Evolutionary conservation across 371 early-diverging fungal species (phyloP), one percentile per base, ranked within the genome.

Genomic region (Mortierella sp.): DNA sequence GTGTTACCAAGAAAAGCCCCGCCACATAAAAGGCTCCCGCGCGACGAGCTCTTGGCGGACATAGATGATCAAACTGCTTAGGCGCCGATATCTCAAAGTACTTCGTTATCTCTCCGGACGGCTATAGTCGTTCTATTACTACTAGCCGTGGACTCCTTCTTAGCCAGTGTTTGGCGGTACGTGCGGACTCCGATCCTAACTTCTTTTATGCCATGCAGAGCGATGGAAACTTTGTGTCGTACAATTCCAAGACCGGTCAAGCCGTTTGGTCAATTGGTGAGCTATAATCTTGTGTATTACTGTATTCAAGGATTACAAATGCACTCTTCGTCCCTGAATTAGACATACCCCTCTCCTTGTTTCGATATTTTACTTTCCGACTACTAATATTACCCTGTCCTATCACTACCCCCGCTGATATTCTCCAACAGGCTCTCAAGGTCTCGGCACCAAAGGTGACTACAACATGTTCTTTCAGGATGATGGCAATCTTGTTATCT

Each of bases 401-500:
- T n/a, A n/a, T n/a, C n/a, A n/a, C n/a, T n/a, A n/a, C n/a, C n/a
- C n/a, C n/a, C n/a, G n/a, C n/a, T n/a, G n/a, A n/a, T n/a, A n/a
- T n/a, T n/a, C n/a, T n/a, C n/a, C n/a, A n/a, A 77, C 77, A 77
- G 3, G 11, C 0, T 77, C 77, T 57, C 24, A 31, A n/a, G 77
- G 77, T 2, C 55, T 19, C 13, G 77, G 77, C 45, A 71, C 72
- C 4, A n/a, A 42, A 55, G 77, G 77, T 58, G 58, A 16, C 9
- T 77, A 77, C 70, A 71, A 5, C 58, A 71, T 77, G n/a, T 16
- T 45, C 21, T 77, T 77, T 55, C 77, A 77, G 57, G 9, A n/a
- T 0, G 77, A 77, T 13, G 77, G 77, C 71, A 77, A 77, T 77
- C 77, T 77, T 70, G 77, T 77, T 57, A 77, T 71, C 70, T 77